Evolutionary conservation across 192 early-diverging fungal genomes (phyloP).

Genomic region (Dissophora globulifera): DNA sequence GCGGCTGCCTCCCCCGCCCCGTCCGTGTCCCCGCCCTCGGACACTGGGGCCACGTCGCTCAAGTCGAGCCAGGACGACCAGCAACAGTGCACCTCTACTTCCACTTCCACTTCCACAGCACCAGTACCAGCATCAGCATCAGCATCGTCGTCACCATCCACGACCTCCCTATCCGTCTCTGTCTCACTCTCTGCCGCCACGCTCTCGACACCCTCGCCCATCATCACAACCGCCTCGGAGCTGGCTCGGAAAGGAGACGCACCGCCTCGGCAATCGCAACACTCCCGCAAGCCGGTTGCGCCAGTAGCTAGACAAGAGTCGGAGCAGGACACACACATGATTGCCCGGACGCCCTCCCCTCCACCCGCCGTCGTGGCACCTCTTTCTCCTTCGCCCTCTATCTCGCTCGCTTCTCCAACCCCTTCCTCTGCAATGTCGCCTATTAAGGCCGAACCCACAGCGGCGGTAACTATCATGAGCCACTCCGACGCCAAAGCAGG

Average conservation of each 20-base stretch:
- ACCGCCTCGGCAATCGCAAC: too few species aligned
- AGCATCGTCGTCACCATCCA: background rate
- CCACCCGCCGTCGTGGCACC: background rate
- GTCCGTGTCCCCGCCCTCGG: slow-evolving; percentile 7
- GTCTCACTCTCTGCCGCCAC: slow-evolving; percentile 26
- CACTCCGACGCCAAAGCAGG: background rate
- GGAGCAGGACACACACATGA: slow-evolving; percentile 6
- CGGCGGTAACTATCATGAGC: background rate
- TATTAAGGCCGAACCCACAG: background rate
- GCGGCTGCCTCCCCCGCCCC: slow-evolving; percentile 13
- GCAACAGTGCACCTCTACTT: background rate
- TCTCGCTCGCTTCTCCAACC: slow-evolving; percentile 21
- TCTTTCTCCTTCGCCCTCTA: slow-evolving; percentile 19
- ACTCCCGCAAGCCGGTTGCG: too few species aligned
- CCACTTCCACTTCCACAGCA: background rate
- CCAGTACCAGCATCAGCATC: slow-evolving; percentile 1
- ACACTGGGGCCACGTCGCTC: slow-evolving; percentile 6
- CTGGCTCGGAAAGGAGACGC: background rate
- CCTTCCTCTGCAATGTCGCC: slow-evolving; percentile 2
- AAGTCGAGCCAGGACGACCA: slow-evolving; percentile 9
- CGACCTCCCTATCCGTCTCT: background rate
- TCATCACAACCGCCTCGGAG: slow-evolving; percentile 13
- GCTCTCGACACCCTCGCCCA: slow-evolving; percentile 3
- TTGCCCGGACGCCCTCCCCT: slow-evolving; percentile 1
- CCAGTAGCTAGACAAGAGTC: too few species aligned